Base-by-base conservation (phyloP, 352 stramenopile species). In the Blastocystis sp. region DNA sequence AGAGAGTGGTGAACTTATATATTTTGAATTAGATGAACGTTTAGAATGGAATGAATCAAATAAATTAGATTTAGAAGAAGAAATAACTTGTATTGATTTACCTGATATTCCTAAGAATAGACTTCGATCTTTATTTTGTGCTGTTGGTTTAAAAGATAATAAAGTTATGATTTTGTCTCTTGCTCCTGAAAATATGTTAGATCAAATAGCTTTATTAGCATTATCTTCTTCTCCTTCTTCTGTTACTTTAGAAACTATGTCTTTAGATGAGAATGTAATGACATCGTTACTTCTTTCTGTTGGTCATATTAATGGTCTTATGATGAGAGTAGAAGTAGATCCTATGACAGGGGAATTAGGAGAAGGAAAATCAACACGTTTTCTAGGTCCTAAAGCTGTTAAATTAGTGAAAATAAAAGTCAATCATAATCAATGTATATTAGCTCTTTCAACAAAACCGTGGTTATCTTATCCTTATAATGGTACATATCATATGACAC, bases 1-100 rank as follows among this genome's bases (percentile, higher is more conserved):
- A n/a, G n/a, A 35, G n/a, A 52, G 28, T 35, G 30, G 27, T 11
- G n/a, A 83, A 43, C 73, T 94, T 52, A 91, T 94, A 64, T 96
- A 96, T 75, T 99, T 99, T 71, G 86, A 97, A 68, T 73, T 97
- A 52, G 83, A 93, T 49, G 69, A 77, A 19, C 75, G 75, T 0
- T 82, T 84, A n/a, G 83, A 91, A 45, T 70, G 95, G 11, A 79
- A 73, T n/a, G 88, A 96, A 62, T 79, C 81, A 18, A 81, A 80
- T 1, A 92, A 84, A 34, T 77, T 84, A 24, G 86, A 95, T 64
- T 74, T 95, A 13, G 84, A 85, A 27, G 86, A 88, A 37, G 88
- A 96, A 73, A 86, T 97, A 2, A 90, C 77, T 52, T 95, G 84
- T 41, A 70, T 99, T n/a, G 88, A 95, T 59, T 77, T 98, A 21